Evolutionary conservation across 768 basidiomycete species (phyloP), one percentile per base, ranked within the genome.

Genomic region (Lactarius hengduanensis): DNA sequence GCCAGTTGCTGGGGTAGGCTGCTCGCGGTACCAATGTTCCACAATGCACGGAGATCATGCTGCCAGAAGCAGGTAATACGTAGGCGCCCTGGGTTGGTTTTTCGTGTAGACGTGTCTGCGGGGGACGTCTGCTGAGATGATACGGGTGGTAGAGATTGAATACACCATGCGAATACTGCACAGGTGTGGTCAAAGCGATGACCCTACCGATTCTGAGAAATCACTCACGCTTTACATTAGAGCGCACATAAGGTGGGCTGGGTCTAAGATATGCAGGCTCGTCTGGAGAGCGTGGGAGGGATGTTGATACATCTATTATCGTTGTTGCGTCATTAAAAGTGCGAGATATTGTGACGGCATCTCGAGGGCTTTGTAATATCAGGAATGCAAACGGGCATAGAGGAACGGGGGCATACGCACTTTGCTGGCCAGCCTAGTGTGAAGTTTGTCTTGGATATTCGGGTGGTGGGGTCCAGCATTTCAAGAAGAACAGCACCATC

Each of bases 381-480:
- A 67, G 55, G 26, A 7, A 43, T 54, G 58, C 20, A 34, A 47
- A 60, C 54, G 16, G 1, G 22, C 20, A 30, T 3, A 59, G 53
- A 54, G 20, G 43, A 43, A 22, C 2, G 41, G 10, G n/a, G 22
- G 57, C 8, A 40, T 16, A 83, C 93, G 73, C 74, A 96, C 95
- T 90, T 95, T 64, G 94, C 95, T 64, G 96, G 96, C 96, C 96
- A 99, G 1, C 96, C 96, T 11, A 99, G 78, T 8, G 88, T 88
- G 74, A 93, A 98, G 69, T 94, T 92, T 0, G 94, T 97, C 79
- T 92, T 94, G 26, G 84, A 83, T 73, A 99, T 90, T 66, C 94
- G 81, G 9, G 94, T 96, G 68, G 84, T 83, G 47, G 86, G 86
- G 76, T 97, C 96, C 64, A 96, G 85, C 78, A 92, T 81, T 77